A percentile compares a stretch with the other conserved stretches of the same genome.
Evolutionary conservation across 2,329 filamentous ascomycete species (phyloP).

Genomic region (Penicillium sp.): DNA sequence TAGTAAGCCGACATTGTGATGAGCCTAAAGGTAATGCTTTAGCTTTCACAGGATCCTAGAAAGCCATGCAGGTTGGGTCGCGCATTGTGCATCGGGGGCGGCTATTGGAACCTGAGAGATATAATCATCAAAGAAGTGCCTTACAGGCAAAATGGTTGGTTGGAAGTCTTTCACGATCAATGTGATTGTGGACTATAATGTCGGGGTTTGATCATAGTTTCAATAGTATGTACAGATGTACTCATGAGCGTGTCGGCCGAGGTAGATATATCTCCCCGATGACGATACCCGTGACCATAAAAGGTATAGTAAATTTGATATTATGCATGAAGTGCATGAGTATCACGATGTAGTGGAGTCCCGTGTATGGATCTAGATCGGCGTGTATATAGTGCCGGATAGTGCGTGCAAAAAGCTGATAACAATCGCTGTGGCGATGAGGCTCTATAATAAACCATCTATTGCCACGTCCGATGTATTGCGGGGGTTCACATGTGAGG

Average conservation of each 20-base stretch:
- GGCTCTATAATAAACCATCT: neutral
- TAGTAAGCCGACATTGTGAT: conserved; percentile 14
- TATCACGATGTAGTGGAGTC: neutral
- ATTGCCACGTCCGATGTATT: neutral
- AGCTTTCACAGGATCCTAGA: neutral
- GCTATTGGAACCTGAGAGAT: conserved; percentile 2
- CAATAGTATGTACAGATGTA: neutral
- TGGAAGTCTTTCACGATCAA: neutral
- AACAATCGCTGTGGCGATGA: neutral
- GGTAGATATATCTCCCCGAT: neutral
- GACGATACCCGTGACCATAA: neutral
- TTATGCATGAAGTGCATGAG: conserved; percentile 5
- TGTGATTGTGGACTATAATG: neutral
- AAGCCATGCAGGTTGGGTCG: neutral
- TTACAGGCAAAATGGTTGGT: neutral
- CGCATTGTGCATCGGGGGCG: neutral
- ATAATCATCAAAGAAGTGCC: neutral
- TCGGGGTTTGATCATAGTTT: neutral
- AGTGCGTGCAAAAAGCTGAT: neutral
- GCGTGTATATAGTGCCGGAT: neutral
- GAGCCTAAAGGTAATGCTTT: neutral
- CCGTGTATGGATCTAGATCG: neutral
- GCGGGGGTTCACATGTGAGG: neutral
- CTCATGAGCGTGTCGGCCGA: neutral
- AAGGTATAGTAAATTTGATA: neutral